Evolutionary conservation across 2,329 filamentous ascomycete genomes (phyloP).

Genomic region (Bipolaris victoriae): DNA sequence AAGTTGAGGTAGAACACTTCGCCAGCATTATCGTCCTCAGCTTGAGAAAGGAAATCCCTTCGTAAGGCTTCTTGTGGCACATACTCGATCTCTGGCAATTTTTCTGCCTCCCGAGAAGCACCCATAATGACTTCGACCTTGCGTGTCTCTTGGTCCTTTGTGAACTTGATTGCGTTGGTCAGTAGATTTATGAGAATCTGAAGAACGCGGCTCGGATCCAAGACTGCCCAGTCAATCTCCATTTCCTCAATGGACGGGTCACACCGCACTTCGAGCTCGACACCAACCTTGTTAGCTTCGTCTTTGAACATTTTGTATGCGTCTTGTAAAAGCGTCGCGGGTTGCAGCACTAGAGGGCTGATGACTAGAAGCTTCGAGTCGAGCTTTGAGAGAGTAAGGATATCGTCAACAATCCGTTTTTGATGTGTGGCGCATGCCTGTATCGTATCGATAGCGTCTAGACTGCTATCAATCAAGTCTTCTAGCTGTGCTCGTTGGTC

Average conservation of each 20-base stretch:
- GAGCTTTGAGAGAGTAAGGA: constrained; percentile 28
- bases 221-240: constrained; percentile 18
- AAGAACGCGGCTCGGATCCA: constrained; percentile 25
- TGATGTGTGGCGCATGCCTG: constrained; percentile 38
- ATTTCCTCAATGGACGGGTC: constrained; percentile 19
- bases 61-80: constrained; percentile 9
- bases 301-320: constrained; percentile 33
- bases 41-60: background rate
- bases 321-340: constrained; percentile 22
- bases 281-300: constrained; percentile 23
- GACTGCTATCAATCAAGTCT: constrained; percentile 7
- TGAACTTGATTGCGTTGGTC: constrained; percentile 45
- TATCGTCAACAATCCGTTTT: constrained; percentile 38
- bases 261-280: constrained; percentile 15
- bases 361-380: constrained; percentile 32
- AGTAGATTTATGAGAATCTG: constrained; percentile 41
- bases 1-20: constrained; percentile 19
- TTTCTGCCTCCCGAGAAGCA: constrained; percentile 8
- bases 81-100: constrained; percentile 8
- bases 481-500: constrained; percentile 5
- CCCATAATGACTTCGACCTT: constrained; percentile 13
- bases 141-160: constrained; percentile 15
- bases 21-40: constrained; percentile 11
- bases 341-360: constrained; percentile 25
- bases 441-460: constrained; percentile 34